Base-by-base conservation (phyloP, 2,329 filamentous ascomycete species). In the Paracoccidioides brasiliensis region DNA sequence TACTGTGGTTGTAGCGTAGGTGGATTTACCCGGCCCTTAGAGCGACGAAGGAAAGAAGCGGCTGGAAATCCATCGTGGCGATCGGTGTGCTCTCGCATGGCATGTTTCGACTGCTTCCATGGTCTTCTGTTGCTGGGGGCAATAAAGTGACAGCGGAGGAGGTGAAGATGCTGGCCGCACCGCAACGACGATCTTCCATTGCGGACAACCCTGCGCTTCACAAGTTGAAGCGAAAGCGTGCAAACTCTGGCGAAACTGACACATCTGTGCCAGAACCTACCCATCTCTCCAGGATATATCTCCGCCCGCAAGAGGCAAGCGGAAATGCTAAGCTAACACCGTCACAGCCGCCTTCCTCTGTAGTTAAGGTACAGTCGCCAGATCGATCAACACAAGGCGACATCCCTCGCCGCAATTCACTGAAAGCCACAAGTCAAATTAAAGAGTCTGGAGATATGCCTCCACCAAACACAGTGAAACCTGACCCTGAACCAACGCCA, bases 151-250 rank as follows among this genome's bases (percentile, higher is more conserved):
- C 69, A 58, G 63, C 67, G 56, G 69, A 72, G 61, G 70, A 75
- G 61, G 65, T 71, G 64, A 74, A 72, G 62, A 70, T 71, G 69
- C 64, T 75, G 60, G 66, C 70, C 49, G 63, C 69, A 43, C 63
- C 69, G 46, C 62, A 69, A 55, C 67, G 67, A 59, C 61, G 66
- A 48, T 59, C 64, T 40, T 62, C 67, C 1, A 61, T 61, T 51
- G 56, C 70, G 56, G 66, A 63, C 44, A 55, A 55, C 38, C 60
- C 69, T 41, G 57, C 28, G 40, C 49, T 54, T 33, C 67, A 42
- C 58, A 76, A 76, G 62, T 69, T 81, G 64, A 84, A 84, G 74
- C 77, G 81, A 59, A 83, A 82, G 68, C 73, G 76, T 55, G 74
- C 75, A 37, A 73, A 75, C 59, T 80, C 76, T 60, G 69, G 72